Evolutionary conservation across 2,329 filamentous ascomycete species (phyloP), one percentile per base, ranked within the genome.

Genomic region (Trichophyton simii): DNA sequence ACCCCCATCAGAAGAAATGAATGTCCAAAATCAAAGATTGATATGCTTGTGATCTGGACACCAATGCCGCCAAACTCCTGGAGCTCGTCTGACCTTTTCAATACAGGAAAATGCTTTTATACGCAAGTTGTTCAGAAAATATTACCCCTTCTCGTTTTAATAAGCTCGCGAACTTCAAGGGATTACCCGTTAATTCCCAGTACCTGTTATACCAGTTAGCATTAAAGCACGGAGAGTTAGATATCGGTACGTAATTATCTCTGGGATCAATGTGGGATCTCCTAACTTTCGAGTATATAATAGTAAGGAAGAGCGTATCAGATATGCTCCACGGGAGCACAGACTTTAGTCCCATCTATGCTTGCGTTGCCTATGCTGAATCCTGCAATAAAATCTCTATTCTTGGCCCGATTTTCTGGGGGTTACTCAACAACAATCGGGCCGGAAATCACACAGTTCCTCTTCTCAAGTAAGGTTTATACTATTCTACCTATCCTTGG

Each of bases 361-460:
- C 89, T 0, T 96, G 91, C 67, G 83, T 89, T 22, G 76, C 89
- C 31, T 89, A 95, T 71, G 87, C 89, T 2, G 85, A 91, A 58
- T 78, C 83, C 64, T 76, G 77, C 0, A 83, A 84, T 0, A 82
- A 89, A 63, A 84, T 81, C 58, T 64, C 76, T 0, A 83, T 86
- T 64, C 82, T 85, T 1, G 74, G 86, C 11, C 71, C 77, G 34
- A 81, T 82, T 9, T 70, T 36, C 31, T 11, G 6, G 15, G n/a
- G 38, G 6, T 18, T 55, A 20, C 52, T 55, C 52, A 15, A n/a
- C 7, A n/a, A 18, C 6, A 8, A 34, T 55, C 22, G 34, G 15
- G 3, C n/a, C 3, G n/a, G 2, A n/a, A 38, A 18, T 13, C n/a
- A 15, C 20, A 36, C n/a, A 3, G 13, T 31, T 18, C 11, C 28